These are phyloP conservation scores for Eucalyptus grandis DNA, from an alignment of 345 rosid genomes.

Conservation along the genomic window DNA sequence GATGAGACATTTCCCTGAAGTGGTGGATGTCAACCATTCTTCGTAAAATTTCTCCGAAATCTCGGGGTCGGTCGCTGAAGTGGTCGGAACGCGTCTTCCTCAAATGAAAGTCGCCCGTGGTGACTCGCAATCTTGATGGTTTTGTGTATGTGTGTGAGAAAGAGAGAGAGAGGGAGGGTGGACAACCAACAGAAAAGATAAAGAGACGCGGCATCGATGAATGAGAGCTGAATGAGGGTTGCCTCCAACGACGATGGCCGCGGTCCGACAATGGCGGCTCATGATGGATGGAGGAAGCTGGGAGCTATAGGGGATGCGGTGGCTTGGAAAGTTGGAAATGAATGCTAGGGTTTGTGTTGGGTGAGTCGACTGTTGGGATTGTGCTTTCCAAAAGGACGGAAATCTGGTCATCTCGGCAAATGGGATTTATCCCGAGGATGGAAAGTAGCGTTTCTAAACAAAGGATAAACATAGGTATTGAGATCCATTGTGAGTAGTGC, in stretches of 20 bases:
- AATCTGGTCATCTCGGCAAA: neutral
- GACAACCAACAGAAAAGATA: neutral
- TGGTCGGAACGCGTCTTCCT: neutral
- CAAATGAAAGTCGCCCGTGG: neutral
- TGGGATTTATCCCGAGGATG: neutral
- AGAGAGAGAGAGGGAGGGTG: neutral
- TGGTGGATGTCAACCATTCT: neutral
- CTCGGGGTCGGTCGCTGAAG: neutral
- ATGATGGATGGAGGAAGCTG: neutral
- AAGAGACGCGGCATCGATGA: neutral
- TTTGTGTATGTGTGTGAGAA: rapidly evolving
- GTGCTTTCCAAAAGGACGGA: neutral
- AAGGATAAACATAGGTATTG: neutral
- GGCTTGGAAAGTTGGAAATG: neutral
- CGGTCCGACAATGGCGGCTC: neutral
- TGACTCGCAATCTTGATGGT: neutral
- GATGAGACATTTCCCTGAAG: neutral
- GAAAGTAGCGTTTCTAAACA: neutral
- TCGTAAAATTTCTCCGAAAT: neutral
- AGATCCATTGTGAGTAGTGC: neutral
- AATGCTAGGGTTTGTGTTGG: neutral
- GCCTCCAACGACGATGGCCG: neutral
- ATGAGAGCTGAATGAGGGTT: neutral
- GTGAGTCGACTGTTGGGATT: neutral
- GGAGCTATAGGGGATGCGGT: neutral